Conservation (phyloP, 2,329 filamentous ascomycete genomes). For the Hypoxylon sp. region DNA sequence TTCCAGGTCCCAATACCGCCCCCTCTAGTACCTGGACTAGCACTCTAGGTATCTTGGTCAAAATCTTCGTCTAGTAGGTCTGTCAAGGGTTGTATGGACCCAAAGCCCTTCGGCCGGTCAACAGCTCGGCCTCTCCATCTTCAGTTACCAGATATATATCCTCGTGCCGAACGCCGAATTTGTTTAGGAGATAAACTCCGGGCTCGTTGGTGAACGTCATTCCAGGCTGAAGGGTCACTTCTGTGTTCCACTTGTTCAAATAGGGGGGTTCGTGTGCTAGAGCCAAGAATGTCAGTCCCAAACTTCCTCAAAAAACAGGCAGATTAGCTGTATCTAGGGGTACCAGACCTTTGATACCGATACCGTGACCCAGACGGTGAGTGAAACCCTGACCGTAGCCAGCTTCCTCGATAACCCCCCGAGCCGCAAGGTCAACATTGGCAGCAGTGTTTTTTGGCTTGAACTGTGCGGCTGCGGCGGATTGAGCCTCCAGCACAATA, state of each 20-base stretch:
- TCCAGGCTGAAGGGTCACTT: conserved; percentile 56
- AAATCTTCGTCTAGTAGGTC: no score
- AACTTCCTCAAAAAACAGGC: neutral
- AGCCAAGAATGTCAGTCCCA: neutral
- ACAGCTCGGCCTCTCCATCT: conserved; percentile 60
- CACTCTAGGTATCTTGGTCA: no score
- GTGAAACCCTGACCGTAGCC: conserved; percentile 68
- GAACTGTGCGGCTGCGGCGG: conserved; percentile 60
- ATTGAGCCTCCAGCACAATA: conserved; percentile 68
- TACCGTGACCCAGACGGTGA: conserved; percentile 69
- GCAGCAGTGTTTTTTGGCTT: conserved; percentile 62
- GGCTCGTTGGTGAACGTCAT: conserved; percentile 72
- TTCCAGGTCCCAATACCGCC: no score
- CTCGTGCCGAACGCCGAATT: conserved; percentile 69
- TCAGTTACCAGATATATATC: conserved; percentile 66
- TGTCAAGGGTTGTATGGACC: conserved; percentile 61
- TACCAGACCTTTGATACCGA: conserved; percentile 63
- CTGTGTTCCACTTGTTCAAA: conserved; percentile 67
- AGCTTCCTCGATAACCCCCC: conserved; percentile 62
- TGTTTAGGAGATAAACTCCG: conserved; percentile 66
- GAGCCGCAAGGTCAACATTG: conserved; percentile 67
- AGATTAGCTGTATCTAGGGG: neutral
- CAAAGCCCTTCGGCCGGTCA: conserved; percentile 61
- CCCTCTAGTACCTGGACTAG: no score
- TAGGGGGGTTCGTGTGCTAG: conserved; percentile 69